phyloP scores from a whole-genome alignment of 805 yeast species.

The Candida orba region DNA sequence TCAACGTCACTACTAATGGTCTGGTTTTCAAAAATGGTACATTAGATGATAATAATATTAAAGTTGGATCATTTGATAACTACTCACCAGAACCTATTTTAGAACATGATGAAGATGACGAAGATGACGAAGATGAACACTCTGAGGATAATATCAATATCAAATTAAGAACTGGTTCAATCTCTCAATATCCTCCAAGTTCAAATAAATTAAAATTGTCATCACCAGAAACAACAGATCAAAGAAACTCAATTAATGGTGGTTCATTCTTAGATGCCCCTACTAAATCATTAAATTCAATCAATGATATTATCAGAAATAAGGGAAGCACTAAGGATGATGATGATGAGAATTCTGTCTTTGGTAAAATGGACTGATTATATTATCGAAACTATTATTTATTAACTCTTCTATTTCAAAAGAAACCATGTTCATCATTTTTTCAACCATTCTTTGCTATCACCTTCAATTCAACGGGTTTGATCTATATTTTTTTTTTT shows the following conservation, averaged over 20 bases:
- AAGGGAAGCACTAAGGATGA: slow-evolving; percentile 4
- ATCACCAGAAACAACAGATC: slow-evolving; percentile 6
- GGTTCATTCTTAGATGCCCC: slow-evolving; percentile 29
- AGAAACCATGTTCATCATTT: no score
- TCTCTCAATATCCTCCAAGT: slow-evolving; percentile 41
- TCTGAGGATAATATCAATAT: slow-evolving; percentile 4
- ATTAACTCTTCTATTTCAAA: no score
- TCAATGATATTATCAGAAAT: slow-evolving; percentile 2
- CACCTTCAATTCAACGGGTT: no score
- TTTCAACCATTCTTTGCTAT: no score
- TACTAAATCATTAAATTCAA: slow-evolving; percentile 6
- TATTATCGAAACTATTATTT: no score
- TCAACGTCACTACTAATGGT: slow-evolving; percentile 1
- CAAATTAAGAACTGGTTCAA: slow-evolving; percentile 33
- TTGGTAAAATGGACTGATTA: slow-evolving; percentile 30
- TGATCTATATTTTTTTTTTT: no score
- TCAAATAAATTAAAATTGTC: slow-evolving; percentile 2
- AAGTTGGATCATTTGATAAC: slow-evolving; percentile 10
- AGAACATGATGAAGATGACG: slow-evolving; percentile 7
- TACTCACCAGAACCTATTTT: slow-evolving; percentile 9
- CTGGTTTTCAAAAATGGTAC: slow-evolving; percentile 3
- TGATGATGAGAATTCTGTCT: slow-evolving; percentile 26
- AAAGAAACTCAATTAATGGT: slow-evolving; percentile 17
- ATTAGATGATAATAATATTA: slow-evolving; percentile 8
- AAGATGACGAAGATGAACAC: slow-evolving; percentile 5